These are phyloP conservation scores for Candolleomyces aberdarensis DNA, from an alignment of 768 basidiomycete genomes.

Conservation along the genomic window DNA sequence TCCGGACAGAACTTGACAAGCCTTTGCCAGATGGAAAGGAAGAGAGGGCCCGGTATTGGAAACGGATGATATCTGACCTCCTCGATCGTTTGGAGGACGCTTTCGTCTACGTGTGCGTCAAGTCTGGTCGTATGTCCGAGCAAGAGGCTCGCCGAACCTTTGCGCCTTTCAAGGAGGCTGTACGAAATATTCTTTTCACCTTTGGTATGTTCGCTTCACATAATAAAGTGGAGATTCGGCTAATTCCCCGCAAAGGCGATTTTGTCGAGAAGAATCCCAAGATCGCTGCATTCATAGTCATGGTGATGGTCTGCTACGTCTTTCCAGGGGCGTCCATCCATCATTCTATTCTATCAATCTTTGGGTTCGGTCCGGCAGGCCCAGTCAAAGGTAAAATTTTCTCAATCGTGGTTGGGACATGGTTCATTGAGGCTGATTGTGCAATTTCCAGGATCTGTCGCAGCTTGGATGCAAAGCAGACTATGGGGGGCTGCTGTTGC, in stretches of 20 bases:
- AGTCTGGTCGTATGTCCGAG: not conserved
- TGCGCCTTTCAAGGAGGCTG: not conserved
- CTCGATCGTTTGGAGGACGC: slow-evolving; percentile 4
- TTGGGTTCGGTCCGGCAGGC: slow-evolving; percentile 33
- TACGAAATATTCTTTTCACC: slow-evolving; percentile 4
- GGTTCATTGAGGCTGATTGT: not conserved
- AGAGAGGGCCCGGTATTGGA: slow-evolving; percentile 5
- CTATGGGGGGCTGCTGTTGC: slow-evolving; percentile 30
- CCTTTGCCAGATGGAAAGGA: slow-evolving; percentile 8
- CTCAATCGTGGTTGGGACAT: not conserved
- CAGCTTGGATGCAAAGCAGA: slow-evolving; percentile 31
- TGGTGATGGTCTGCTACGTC: slow-evolving; percentile 24
- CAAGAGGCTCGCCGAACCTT: slow-evolving; percentile 4
- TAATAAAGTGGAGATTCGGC: not conserved
- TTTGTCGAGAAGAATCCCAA: slow-evolving; percentile 33
- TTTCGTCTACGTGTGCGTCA: slow-evolving; percentile 1
- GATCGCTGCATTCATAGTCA: slow-evolving; percentile 17
- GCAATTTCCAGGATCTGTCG: slow-evolving; percentile 24
- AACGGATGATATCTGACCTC: not conserved
- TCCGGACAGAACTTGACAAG: slow-evolving; percentile 6
- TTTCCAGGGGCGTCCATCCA: slow-evolving; percentile 24
- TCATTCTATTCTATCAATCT: slow-evolving; percentile 25
- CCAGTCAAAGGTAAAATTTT: slow-evolving; percentile 25
- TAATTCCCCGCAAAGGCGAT: slow-evolving; percentile 23
- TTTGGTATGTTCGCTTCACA: not conserved